Percentiles rank a stretch among this genome's conserved stretches.
These are phyloP conservation scores for Solanum etuberosum DNA, from an alignment of 257 asterid species.

Conservation along the genomic window DNA sequence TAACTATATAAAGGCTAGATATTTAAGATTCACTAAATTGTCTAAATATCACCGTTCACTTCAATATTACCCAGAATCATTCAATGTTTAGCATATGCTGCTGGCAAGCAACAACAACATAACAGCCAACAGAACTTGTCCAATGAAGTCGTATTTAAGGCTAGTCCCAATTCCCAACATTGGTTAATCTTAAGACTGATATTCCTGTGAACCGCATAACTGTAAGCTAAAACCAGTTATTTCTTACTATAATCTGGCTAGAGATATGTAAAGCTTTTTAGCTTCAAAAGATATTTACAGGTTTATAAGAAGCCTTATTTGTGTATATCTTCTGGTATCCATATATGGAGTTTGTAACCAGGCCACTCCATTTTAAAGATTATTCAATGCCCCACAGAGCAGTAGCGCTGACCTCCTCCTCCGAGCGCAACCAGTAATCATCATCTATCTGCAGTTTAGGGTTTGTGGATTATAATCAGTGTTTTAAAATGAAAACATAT, in stretches of 20 bases:
- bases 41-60: neutral
- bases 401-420: slow-evolving; percentile 27
- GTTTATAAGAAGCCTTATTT: neutral
- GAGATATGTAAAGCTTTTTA: neutral
- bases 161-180: neutral
- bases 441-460: slow-evolving; percentile 34
- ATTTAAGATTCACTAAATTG: neutral
- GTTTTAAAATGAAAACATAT: too few species aligned
- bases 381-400: slow-evolving; percentile 52
- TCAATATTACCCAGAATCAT: neutral
- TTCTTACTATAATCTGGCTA: neutral
- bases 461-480: neutral
- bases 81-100: neutral
- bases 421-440: slow-evolving; percentile 73
- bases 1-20: neutral
- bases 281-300: neutral
- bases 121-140: neutral
- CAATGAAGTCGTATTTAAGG: neutral
- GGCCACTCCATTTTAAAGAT: neutral
- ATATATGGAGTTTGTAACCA: neutral
- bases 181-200: neutral
- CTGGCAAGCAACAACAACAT: neutral
- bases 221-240: neutral
- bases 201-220: neutral
- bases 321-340: neutral